phyloP scores from a whole-genome alignment of 257 asterid genomes.

The Ajuga chamaepitys region DNA sequence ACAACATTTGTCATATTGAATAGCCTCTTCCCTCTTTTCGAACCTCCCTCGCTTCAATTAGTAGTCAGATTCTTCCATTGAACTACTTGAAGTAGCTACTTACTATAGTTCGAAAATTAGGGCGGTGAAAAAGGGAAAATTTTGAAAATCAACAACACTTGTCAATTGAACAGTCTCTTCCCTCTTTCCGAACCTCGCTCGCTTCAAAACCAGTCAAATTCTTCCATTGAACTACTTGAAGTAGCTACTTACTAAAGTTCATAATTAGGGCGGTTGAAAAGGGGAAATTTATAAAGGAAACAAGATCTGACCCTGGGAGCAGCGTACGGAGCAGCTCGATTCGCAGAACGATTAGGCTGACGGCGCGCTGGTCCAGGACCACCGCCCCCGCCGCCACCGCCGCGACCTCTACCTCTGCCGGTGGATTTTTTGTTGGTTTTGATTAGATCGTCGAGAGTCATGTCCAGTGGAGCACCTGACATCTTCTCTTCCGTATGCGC shows the following conservation, averaged over 20 bases:
- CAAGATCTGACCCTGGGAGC: constrained; percentile 65
- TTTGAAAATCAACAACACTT: not conserved
- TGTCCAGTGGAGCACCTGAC: constrained; percentile 85
- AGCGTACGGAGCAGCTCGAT: constrained; percentile 58
- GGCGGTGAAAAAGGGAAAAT: not conserved
- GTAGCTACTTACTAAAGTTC: not conserved
- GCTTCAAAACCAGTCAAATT: not conserved
- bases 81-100: not conserved
- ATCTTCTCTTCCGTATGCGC: constrained; percentile 25
- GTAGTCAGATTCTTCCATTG: not conserved
- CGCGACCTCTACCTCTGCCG: constrained; percentile 48
- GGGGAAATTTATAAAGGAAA: too few species aligned
- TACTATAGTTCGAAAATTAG: not conserved
- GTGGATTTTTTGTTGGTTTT: constrained; percentile 71
- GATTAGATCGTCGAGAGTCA: constrained; percentile 89
- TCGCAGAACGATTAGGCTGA: constrained; percentile 45
- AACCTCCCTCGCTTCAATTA: not conserved
- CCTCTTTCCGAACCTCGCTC: not conserved
- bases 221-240: not conserved
- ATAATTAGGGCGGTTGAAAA: not conserved
- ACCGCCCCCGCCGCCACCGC: constrained; percentile 50
- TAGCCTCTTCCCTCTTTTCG: not conserved
- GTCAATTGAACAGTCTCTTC: not conserved
- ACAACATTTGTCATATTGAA: not conserved
- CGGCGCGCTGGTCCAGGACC: constrained; percentile 90